Percentiles rank a stretch among this genome's conserved stretches.
Conservation (phyloP, 208 protist genomes). For the Acanthamoeba castellanii region DNA sequence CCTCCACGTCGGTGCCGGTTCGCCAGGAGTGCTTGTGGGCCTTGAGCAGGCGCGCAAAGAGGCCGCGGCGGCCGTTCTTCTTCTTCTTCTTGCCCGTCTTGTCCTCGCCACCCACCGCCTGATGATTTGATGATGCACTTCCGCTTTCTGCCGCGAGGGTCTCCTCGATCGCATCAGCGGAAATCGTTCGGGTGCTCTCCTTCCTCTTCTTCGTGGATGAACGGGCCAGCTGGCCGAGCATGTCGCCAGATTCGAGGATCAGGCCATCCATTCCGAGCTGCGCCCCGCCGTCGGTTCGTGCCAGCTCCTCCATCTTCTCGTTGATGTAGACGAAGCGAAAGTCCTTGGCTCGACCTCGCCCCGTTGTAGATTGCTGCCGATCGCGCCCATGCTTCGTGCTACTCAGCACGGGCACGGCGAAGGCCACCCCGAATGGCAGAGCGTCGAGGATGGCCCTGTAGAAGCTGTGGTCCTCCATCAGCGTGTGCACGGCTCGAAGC, state of each 20-base stretch:
- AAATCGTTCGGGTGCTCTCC: not conserved
- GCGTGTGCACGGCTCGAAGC: not conserved
- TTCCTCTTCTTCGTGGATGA: not conserved
- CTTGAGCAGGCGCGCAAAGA: not conserved
- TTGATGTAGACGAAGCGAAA: conserved; percentile 56
- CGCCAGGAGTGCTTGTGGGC: conserved; percentile 39
- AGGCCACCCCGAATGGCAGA: conserved; percentile 22
- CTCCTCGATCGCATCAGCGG: not conserved
- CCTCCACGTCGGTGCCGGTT: not conserved
- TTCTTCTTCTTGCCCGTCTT: conserved; percentile 20
- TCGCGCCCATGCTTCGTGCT: not conserved
- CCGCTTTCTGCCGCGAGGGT: not conserved
- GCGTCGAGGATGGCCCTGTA: conserved; percentile 54
- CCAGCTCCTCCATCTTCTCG: not conserved
- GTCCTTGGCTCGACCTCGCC: not conserved
- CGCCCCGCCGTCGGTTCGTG: not conserved
- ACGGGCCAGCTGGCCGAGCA: not conserved
- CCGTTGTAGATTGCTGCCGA: not conserved
- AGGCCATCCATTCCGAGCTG: not conserved
- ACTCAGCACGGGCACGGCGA: conserved; percentile 4
- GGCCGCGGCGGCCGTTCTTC: not conserved
- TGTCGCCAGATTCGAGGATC: not conserved
- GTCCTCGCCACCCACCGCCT: not conserved
- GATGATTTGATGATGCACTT: not conserved
- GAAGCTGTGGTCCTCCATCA: not conserved